A percentile compares a stretch with the other conserved stretches of the same genome.
Evolutionary conservation across 1,139 yeast genomes (phyloP).

Genomic region (Blastobotrys malaysiensis): DNA sequence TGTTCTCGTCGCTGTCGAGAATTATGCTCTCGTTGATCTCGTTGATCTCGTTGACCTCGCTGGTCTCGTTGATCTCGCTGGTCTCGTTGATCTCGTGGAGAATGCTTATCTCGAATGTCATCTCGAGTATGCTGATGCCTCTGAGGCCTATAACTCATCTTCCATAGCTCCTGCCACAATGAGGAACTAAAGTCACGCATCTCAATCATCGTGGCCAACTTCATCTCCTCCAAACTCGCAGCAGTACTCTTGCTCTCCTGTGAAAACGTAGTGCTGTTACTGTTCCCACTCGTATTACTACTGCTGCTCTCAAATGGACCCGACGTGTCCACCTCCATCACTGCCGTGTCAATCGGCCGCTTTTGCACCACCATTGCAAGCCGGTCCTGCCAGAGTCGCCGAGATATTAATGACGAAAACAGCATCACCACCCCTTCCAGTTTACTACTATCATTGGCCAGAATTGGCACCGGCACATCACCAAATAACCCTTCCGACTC

Average conservation of each 20-base stretch:
- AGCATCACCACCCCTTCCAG: conserved; percentile 10
- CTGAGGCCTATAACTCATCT: background rate
- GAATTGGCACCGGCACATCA: background rate
- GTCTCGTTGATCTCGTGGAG: no score
- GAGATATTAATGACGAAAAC: conserved; percentile 5
- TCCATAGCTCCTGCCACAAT: background rate
- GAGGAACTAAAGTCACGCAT: background rate
- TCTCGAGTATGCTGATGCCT: no score
- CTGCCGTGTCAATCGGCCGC: conserved; percentile 9
- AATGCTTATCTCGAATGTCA: no score
- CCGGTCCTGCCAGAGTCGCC: conserved; percentile 14
- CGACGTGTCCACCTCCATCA: background rate
- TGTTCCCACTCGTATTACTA: background rate
- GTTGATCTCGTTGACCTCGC: no score
- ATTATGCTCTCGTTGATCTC: no score
- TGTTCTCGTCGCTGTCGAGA: no score
- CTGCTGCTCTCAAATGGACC: background rate
- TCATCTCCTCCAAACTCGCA: background rate
- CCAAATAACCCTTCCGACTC: background rate
- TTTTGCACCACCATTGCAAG: conserved; percentile 10
- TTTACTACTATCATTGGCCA: background rate
- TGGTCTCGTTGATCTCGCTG: no score
- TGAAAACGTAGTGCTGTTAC: background rate
- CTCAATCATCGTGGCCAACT: background rate
- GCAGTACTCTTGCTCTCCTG: conserved; percentile 1